Percentiles rank a stretch among this genome's conserved stretches.
Evolutionary conservation across 768 basidiomycete species (phyloP).

Genomic region (Boletus fagicola): DNA sequence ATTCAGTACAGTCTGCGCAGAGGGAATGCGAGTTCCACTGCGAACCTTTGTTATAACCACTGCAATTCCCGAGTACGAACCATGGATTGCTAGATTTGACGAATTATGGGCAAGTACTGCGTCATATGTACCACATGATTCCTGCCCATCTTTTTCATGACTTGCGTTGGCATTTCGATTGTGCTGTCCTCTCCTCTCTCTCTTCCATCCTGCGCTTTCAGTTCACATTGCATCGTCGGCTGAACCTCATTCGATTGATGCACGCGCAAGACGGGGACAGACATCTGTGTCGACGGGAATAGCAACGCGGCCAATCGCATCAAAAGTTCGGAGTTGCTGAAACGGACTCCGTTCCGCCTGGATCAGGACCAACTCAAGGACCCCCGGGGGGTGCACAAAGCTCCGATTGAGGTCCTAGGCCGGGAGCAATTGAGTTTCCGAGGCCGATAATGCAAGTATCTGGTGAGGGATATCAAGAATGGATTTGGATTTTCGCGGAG

Average conservation of each 20-base stretch:
- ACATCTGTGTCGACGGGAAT: slow-evolving; percentile 2
- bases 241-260: slow-evolving; percentile 4
- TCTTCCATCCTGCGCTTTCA: no score
- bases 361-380: slow-evolving; percentile 1
- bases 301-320: slow-evolving; percentile 21
- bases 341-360: background rate
- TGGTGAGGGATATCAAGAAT: slow-evolving; percentile 11
- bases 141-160: no score
- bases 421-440: slow-evolving; percentile 13
- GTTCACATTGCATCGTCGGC: background rate
- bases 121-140: no score
- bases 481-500: slow-evolving; percentile 4
- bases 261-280: slow-evolving; percentile 4
- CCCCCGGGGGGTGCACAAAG: slow-evolving; percentile 10
- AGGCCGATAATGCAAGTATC: slow-evolving; percentile 20
- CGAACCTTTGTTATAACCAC: no score
- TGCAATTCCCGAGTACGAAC: no score
- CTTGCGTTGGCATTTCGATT: no score
- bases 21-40: no score
- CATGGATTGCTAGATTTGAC: no score
- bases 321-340: slow-evolving; percentile 10
- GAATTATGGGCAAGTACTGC: no score
- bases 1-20: no score
- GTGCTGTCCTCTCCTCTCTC: no score
- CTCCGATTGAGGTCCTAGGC: slow-evolving; percentile 8